Evolutionary conservation across 2,329 filamentous ascomycete species (phyloP).

Genomic region (Penicillium sp.): DNA sequence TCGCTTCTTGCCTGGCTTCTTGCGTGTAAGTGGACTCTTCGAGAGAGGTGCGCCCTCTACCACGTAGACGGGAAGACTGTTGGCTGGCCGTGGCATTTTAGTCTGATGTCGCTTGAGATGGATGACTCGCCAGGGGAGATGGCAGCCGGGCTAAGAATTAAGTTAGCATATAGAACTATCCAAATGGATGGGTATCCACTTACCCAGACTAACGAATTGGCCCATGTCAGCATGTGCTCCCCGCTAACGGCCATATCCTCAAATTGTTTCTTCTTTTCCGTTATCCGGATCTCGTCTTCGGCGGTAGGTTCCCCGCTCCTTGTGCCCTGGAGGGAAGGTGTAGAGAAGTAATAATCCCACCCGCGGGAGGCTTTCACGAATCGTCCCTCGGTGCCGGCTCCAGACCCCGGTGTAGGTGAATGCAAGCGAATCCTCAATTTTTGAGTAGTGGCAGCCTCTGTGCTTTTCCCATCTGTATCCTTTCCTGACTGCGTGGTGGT

Average conservation of each 20-base stretch:
- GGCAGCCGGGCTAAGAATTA: constrained; percentile 38
- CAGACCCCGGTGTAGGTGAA: constrained; percentile 39
- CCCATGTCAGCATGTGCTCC: constrained; percentile 32
- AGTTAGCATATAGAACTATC: not conserved
- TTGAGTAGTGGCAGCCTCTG: constrained; percentile 27
- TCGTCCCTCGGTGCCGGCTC: constrained; percentile 32
- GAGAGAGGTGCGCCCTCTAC: constrained; percentile 20
- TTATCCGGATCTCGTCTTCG: constrained; percentile 15
- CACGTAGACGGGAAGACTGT: constrained; percentile 26
- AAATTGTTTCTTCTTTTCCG: constrained; percentile 32
- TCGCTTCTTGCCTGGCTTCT: constrained; percentile 47
- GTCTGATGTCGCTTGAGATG: constrained; percentile 38
- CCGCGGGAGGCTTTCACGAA: constrained; percentile 44
- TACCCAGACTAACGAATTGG: constrained; percentile 36
- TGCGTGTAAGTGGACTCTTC: constrained; percentile 34
- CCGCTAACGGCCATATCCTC: constrained; percentile 41
- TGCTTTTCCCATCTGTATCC: not conserved
- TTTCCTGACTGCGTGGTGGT: not conserved
- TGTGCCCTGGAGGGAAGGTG: constrained; percentile 30
- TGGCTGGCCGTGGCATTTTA: constrained; percentile 27
- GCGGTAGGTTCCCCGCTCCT: not conserved
- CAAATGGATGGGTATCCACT: constrained; percentile 10
- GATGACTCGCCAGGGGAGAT: constrained; percentile 44
- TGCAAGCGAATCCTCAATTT: constrained; percentile 43
- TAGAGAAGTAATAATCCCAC: constrained; percentile 45